Base-by-base conservation (phyloP, 192 early-diverging fungal species). In the Podila verticillata region DNA sequence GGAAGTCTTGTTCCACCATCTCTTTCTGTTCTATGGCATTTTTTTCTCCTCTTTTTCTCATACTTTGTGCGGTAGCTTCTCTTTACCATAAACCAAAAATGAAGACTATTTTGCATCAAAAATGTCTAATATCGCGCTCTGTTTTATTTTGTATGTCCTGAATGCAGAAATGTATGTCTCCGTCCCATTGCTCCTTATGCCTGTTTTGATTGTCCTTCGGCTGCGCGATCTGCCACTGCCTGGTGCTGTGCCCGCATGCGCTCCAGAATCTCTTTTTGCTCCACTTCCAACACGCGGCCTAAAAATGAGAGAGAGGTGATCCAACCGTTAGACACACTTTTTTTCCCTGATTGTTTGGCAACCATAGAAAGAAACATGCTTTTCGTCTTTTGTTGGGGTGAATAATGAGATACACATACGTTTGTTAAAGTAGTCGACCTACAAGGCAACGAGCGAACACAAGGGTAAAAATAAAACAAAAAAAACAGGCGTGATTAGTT, bases 381-480 rank as follows among this genome's bases (percentile, higher is more conserved):
- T n/a, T n/a, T 4, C 39, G 0, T 44, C 39, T 15, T 12, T 10
- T 12, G 0, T 39, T 2, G 10, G 2, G 1, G 6, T 61, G 17
- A 22, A n/a, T n/a, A 15, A 26, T 19, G 65, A 20, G 39, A 28
- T 22, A 19, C 39, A 19, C 74, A 20, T 72, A 67, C 87, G 81
- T 59, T 88, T 88, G 60, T 88, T 86, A 57, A 88, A 88, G 49
- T 88, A 88, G n/a, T 84, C 84, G 7, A 88, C 87, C 87, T 88
- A 69, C 0, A 28, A 28, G 17, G 44, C 10, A 58, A 54, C 19
- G 20, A 15, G 49, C 7, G 24, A 20, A 10, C 51, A n/a, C 9
- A 24, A 39, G 34, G 48, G 17, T 13, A 64, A 13, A 28, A 26
- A 17, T 31, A 56, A 56, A 61, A 60, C 24, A 58, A 47, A 31